phyloP scores from a whole-genome alignment of 148 eudicot genomes.

The Vaccinium vitisidaea region DNA sequence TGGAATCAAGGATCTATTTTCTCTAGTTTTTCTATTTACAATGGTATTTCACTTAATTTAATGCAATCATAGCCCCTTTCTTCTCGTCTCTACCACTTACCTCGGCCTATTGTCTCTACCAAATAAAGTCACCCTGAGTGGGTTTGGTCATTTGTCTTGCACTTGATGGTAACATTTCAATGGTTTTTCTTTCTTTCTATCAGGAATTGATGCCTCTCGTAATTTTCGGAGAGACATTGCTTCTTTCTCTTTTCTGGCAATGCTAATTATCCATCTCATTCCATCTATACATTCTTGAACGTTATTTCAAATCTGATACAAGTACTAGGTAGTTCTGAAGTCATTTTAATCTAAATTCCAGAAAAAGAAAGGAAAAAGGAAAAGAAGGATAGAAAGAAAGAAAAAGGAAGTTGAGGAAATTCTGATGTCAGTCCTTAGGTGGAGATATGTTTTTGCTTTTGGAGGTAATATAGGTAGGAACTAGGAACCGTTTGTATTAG shows the following conservation, averaged over 20 bases:
- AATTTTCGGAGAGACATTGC: background rate
- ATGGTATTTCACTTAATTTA: background rate
- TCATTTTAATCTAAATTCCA: background rate
- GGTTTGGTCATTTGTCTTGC: background rate
- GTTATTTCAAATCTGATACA: background rate
- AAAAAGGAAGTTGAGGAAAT: background rate
- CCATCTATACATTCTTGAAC: background rate
- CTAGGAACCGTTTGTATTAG: background rate
- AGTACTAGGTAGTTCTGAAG: background rate
- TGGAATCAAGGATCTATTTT: slow-evolving; percentile 6
- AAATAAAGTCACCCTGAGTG: background rate
- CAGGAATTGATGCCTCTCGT: no score
- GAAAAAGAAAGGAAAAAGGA: background rate
- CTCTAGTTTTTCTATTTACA: background rate
- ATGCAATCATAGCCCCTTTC: background rate
- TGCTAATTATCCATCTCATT: background rate
- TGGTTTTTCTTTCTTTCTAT: background rate
- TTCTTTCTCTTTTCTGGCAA: background rate
- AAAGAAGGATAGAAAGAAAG: background rate
- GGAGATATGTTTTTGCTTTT: background rate
- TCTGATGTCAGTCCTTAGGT: background rate
- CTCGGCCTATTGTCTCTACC: background rate
- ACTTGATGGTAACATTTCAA: background rate
- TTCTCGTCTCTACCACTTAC: background rate
- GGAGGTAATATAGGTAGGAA: background rate